phyloP scores from a whole-genome alignment of 345 rosid genomes.

The Citrus glauca region DNA sequence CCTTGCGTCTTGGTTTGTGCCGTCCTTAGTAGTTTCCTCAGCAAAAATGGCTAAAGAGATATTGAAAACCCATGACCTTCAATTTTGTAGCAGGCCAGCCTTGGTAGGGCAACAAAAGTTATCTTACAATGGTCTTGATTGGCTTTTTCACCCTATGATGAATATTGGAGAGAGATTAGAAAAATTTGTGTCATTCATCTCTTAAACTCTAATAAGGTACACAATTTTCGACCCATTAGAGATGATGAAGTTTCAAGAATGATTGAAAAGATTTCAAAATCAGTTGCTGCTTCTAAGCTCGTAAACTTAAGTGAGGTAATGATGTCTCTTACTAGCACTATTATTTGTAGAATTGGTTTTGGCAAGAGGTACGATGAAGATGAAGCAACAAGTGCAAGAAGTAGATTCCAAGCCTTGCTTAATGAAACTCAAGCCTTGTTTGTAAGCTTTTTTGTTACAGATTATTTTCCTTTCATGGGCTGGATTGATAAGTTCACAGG shows the following conservation, averaged over 20 bases:
- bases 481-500: no score
- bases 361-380: no score
- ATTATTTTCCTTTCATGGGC: no score
- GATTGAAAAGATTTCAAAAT: conserved; percentile 21
- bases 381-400: no score
- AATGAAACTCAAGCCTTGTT: no score
- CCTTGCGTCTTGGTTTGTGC: not conserved
- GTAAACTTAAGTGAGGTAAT: conserved; percentile 27
- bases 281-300: conserved; percentile 3
- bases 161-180: conserved; percentile 22
- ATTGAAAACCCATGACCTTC: conserved; percentile 37
- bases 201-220: conserved; percentile 31
- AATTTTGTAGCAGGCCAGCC: conserved; percentile 43
- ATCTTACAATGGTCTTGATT: conserved; percentile 44
- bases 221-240: conserved; percentile 24
- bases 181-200: conserved; percentile 37
- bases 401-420: no score
- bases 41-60: conserved; percentile 37
- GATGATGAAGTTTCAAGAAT: conserved; percentile 40
- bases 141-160: conserved; percentile 37
- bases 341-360: not conserved
- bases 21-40: conserved; percentile 41
- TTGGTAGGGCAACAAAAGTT: conserved; percentile 23
- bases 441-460: no score
- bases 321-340: conserved; percentile 15